Base-by-base conservation (phyloP, 108 stramenopile genomes). In the Skeletonema potamos region DNA sequence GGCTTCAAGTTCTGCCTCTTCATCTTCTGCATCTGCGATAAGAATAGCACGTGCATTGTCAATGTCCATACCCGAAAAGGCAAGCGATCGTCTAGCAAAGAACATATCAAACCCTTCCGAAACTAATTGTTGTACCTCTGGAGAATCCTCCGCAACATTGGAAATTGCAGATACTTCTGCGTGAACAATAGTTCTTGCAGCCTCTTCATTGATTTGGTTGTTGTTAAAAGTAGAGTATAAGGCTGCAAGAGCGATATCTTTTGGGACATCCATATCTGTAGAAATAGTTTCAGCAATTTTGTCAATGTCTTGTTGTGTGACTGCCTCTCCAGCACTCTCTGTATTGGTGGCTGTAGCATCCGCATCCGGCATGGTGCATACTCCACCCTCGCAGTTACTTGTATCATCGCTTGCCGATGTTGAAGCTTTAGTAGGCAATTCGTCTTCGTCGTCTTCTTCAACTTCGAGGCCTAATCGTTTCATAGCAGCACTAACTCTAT, bases 11-110 rank as follows among this genome's bases (percentile, higher is more conserved):
- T 89, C 88, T 39, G 82, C 82, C 51, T 86, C 84, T 32, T 84
- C 89, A 57, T 94, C 93, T 72, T 82, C 70, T 77, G 89, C 75
- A 68, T 92, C 93, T n/a, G 91, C 93, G 63, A 89, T 10, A 34
- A 94, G 67, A 32, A 94, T 92, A n/a, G 91, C 91, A 29, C 93
- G 84, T 18, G 93, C 91, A 69, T 89, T 81, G 13, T 92, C 88
- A 30, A 94, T 66, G 54, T 90, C 82, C 59, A 79, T 73, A n/a
- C 89, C 93, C 10, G 91, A 77, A 76, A 92, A 91, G 3, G 93
- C 93, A 43, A 94, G 73, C 1, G 93, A 88, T 62, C 93, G 61
- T 54, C 93, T 76, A 39, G 73, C 62, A 60, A 90, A 48, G 67
- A 89, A 89, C 5, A 63, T 36, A 58, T 90, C 85, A 32, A 81